phyloP scores from a whole-genome alignment of 2,329 filamentous ascomycete genomes.

The Phialophora tarda region DNA sequence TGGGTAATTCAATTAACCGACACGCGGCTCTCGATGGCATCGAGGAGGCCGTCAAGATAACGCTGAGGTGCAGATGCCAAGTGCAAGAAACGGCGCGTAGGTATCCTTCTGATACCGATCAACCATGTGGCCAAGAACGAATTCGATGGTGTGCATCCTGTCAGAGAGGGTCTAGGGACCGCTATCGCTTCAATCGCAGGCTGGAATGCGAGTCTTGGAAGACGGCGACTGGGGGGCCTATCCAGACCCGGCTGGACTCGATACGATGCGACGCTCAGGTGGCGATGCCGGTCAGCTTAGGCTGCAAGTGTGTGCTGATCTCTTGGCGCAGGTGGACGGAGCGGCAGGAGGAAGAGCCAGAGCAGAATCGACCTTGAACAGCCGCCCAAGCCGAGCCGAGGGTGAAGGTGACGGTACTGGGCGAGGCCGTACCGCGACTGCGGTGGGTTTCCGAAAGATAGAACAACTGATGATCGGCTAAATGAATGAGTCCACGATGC shows the following conservation, averaged over 20 bases:
- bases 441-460: not conserved
- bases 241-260: not conserved
- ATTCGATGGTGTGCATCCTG: not conserved
- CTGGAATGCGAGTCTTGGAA: not conserved
- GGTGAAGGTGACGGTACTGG: not conserved
- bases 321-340: not conserved
- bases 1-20: constrained; percentile 18
- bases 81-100: not conserved
- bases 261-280: not conserved
- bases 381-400: not conserved
- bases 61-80: not conserved
- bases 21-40: constrained; percentile 7
- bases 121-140: not conserved
- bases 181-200: not conserved
- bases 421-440: not conserved
- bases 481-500: not conserved
- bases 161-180: not conserved
- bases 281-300: not conserved
- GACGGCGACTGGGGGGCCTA: not conserved
- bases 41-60: not conserved
- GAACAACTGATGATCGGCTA: not conserved
- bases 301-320: not conserved
- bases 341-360: not conserved
- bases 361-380: not conserved
- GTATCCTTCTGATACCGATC: not conserved